Base-by-base conservation (phyloP, 306 rosid species). In the Acmispon strigosus region DNA sequence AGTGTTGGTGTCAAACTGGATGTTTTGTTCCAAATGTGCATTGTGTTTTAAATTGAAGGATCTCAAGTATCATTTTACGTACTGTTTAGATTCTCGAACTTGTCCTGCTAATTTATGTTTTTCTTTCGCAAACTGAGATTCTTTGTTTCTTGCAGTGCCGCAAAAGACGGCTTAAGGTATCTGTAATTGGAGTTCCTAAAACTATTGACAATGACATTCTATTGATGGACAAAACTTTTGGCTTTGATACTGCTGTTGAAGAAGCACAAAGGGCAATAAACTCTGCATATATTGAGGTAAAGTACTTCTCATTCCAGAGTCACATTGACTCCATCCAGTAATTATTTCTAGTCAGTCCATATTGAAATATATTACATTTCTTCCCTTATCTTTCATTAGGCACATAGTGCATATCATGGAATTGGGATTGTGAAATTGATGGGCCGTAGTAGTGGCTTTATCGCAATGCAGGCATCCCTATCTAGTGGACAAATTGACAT, bases 401-500 rank as follows among this genome's bases (percentile, higher is more conserved):
- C 99, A 64, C 97, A 95, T 73, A 95, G 99, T 76, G 99, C 99
- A 39, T 95, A 89, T 81, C 99, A 89, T 78, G 99, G 99, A 43
- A 81, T 95, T 57, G 99, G 99, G 55, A 12, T 95, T 62, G 99
- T 95, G 54, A 95, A 95, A 81, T 75, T 95, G 87, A 95, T 95
- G 99, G 99, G 99, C 36, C 99, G 99, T 67, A 91, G 97, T 86
- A 95, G 99, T 74, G 99, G 99, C 70, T 95, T 77, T 80, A 95
- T 95, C 65, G 97, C 99, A 44, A 95, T 95, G 99, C 99, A 95
- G 37, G 92, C 97, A 65, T 81, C 99, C 69, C 79, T 95, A 57
- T 88, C 99, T 19, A 95, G 99, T 75, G 99, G 99, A 66, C 99
- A 95, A 81, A 70, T 95, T 22, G 99, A 95, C 79, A 82, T 95